These are phyloP conservation scores for Benincasa hispida DNA, from an alignment of 306 rosid genomes.

Conservation along the genomic window DNA sequence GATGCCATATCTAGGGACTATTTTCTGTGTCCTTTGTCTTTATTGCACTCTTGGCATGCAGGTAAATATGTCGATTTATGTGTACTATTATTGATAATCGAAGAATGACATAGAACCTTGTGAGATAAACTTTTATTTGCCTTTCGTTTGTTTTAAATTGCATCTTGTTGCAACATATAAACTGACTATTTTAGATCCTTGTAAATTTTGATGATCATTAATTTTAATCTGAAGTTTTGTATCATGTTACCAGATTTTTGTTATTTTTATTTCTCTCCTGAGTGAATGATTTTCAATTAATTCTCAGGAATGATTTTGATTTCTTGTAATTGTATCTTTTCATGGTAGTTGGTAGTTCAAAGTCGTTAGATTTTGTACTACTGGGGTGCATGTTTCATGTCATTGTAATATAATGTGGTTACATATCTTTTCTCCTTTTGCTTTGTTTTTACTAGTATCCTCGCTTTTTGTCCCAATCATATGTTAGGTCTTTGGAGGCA, in stretches of 20 bases:
- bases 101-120: not conserved
- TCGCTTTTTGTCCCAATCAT: not conserved
- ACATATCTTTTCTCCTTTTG: not conserved
- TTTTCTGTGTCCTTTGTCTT: conserved; percentile 68
- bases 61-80: conserved; percentile 31
- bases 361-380: not conserved
- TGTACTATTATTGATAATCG: not conserved
- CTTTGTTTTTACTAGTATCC: not conserved
- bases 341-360: not conserved
- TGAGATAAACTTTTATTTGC: not conserved
- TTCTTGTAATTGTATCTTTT: not conserved
- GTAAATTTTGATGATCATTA: not conserved
- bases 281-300: not conserved
- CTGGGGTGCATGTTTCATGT: not conserved
- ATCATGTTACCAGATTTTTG: not conserved
- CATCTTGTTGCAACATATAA: not conserved
- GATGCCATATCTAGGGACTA: conserved; percentile 94
- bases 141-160: not conserved
- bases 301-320: not conserved
- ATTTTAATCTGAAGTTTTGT: not conserved
- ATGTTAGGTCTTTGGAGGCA: conserved; percentile 73
- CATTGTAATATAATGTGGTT: not conserved
- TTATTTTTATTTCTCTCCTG: not conserved
- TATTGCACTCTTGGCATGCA: conserved; percentile 87
- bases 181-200: not conserved